A percentile compares a stretch with the other conserved stretches of the same genome.
phyloP scores from a whole-genome alignment of 2,329 filamentous ascomycete species.

The Pezicula neosporulosa region DNA sequence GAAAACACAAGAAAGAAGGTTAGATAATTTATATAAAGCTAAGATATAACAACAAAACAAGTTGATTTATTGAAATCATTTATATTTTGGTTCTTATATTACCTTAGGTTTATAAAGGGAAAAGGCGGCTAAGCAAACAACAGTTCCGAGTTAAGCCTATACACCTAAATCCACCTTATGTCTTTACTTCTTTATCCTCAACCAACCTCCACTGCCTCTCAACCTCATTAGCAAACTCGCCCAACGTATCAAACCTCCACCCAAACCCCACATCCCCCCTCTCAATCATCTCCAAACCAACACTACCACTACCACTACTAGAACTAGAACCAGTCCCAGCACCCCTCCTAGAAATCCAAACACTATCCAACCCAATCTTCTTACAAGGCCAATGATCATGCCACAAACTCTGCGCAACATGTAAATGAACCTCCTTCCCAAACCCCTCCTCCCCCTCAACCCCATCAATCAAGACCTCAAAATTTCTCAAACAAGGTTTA shows the following conservation, averaged over 20 bases:
- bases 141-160: too few species aligned
- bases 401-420: not conserved
- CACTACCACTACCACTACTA: not conserved
- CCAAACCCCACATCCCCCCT: not conserved
- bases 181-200: too few species aligned
- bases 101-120: too few species aligned
- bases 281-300: not conserved
- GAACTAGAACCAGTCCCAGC: not conserved
- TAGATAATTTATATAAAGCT: too few species aligned
- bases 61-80: too few species aligned
- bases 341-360: not conserved
- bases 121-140: too few species aligned
- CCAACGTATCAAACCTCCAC: not conserved
- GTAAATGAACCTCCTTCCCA: not conserved
- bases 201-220: too few species aligned
- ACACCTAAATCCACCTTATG: too few species aligned
- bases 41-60: too few species aligned
- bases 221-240: not conserved
- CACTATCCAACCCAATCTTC: not conserved
- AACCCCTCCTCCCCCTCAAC: not conserved
- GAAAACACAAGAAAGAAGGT: too few species aligned
- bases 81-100: too few species aligned
- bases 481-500: conserved; percentile 52
- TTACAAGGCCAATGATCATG: not conserved
- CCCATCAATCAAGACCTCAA: not conserved